Base-by-base conservation (phyloP, 805 yeast genomes). In the Yarrowia sp. region DNA sequence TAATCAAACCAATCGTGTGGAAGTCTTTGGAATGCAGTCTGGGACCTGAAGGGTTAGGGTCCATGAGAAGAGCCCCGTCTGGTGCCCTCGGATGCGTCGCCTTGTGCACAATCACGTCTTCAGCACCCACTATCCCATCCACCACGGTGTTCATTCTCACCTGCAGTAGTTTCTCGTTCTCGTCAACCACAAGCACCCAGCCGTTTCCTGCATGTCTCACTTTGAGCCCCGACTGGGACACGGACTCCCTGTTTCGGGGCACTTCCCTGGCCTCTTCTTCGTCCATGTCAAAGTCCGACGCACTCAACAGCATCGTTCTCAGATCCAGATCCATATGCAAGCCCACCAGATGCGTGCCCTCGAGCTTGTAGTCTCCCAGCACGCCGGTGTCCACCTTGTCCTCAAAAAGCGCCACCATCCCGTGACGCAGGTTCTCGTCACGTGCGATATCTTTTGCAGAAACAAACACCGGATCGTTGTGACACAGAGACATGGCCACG, bases 291-390 rank as follows among this genome's bases (percentile, higher is more conserved):
- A 46, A 46, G n/a, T 14, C 36, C 13, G 36, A 24, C 3, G 15
- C 17, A 3, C 12, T 13, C 30, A 30, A 8, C 1, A 47, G 8
- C 38, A 47, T 7, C 3, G 38, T 47, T 15, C 38, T 15, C 13
- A 47, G 36, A 33, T 47, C 39, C 20, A 47, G 38, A 30, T 47
- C 38, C 53, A 33, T 19, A 6, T n/a, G 20, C 15, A 15, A 6
- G 9, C 53, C 53, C 20, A 47, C 38, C 38, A 47, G 30, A n/a
- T 47, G 53, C 14, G 53, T 47, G 3, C 53, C 38, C 20, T 33
- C 20, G 15, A 47, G 19, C 30, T 47, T 30, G 53, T 30, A 47
- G 53, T 47, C 53, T 5, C 38, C 39, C 19, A 47, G 38, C 3
- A 24, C 30, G 7, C 53, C 53, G 6, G 53, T n/a, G 9, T 47